Conservation (phyloP, 306 rosid genomes). For the Alnus rubra region DNA sequence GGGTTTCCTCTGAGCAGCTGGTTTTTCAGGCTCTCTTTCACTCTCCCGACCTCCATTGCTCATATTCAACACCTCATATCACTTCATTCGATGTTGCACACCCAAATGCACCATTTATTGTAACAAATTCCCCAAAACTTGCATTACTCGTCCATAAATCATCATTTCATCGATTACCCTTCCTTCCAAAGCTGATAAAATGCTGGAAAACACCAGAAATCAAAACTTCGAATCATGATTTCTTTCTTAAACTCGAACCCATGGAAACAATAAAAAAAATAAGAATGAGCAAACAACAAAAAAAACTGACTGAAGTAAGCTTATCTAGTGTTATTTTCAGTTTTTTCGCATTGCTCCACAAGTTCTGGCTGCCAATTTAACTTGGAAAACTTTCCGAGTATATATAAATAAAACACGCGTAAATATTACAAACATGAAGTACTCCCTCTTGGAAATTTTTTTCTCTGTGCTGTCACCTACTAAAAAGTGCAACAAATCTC, state of each 20-base stretch:
- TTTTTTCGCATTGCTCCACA: background rate
- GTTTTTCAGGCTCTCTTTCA: conserved; percentile 66
- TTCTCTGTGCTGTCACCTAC: background rate
- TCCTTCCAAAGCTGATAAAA: conserved; percentile 32
- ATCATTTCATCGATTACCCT: conserved; percentile 12
- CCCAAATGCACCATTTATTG: conserved; percentile 41
- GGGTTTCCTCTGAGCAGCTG: conserved; percentile 39
- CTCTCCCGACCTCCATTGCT: conserved; percentile 85
- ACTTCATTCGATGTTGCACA: conserved; percentile 38
- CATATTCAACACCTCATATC: conserved; percentile 93
- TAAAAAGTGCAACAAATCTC: background rate
- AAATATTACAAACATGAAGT: background rate
- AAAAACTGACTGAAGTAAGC: background rate
- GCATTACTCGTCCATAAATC: conserved; percentile 11
- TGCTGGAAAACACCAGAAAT: background rate
- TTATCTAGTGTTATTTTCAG: background rate
- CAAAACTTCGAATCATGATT: background rate
- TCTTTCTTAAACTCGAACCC: background rate
- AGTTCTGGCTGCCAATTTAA: background rate
- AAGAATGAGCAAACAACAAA: background rate
- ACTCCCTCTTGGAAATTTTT: background rate
- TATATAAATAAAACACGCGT: background rate
- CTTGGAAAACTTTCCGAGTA: background rate
- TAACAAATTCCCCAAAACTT: conserved; percentile 21
- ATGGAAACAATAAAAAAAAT: background rate